phyloP scores from a whole-genome alignment of 1,139 yeast species.

The Saccharomyces pastorianus region DNA sequence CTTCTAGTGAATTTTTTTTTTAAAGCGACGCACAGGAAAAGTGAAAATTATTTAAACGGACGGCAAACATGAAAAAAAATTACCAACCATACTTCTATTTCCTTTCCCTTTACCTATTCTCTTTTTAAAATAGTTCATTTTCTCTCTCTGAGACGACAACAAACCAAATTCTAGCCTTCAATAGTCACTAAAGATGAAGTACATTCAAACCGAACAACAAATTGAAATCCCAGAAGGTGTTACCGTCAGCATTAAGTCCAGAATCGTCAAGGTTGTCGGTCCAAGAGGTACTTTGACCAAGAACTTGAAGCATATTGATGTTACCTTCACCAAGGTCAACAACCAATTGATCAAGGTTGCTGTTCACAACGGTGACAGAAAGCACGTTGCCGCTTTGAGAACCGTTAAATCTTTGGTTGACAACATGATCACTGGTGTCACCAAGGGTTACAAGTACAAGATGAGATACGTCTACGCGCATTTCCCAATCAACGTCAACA shows the following conservation, averaged over 20 bases:
- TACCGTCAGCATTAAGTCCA: constrained; percentile 83
- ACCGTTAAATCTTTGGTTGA: constrained; percentile 92
- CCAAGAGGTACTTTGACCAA: constrained; percentile 96
- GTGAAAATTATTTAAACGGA: neutral
- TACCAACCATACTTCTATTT: neutral
- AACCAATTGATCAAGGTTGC: constrained; percentile 73
- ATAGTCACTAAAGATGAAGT: constrained; percentile 54
- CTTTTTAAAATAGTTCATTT: neutral
- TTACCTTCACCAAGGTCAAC: constrained; percentile 74
- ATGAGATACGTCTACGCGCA: constrained; percentile 99
- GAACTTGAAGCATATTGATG: constrained; percentile 91
- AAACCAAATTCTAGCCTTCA: neutral
- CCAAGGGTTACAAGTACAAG: constrained; percentile 98
- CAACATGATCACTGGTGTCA: constrained; percentile 97
- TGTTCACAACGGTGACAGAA: constrained; percentile 99
- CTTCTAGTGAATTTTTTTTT: neutral
- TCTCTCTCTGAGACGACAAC: neutral
- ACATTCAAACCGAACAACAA: constrained; percentile 89
- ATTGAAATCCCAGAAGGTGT: constrained; percentile 94
- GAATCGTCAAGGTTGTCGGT: constrained; percentile 85
- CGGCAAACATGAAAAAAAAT: neutral
- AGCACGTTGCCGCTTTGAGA: constrained; percentile 99
- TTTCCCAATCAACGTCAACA: constrained; percentile 98
- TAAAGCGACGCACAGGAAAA: neutral
- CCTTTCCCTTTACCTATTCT: neutral